These are phyloP conservation scores for Rosa hybrid DNA, from an alignment of 331 rosid species.

Conservation along the genomic window DNA sequence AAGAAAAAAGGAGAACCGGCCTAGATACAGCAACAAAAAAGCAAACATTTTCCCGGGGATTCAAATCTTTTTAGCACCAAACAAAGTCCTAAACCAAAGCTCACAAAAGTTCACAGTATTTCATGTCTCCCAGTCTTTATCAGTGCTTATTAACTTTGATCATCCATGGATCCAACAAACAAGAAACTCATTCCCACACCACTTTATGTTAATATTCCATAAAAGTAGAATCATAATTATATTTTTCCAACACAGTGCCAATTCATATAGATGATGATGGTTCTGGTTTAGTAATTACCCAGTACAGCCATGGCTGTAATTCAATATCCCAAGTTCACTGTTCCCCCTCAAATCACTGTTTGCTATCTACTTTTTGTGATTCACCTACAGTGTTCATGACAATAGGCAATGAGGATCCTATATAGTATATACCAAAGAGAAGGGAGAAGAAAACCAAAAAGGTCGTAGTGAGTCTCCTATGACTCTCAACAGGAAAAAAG, in stretches of 20 bases:
- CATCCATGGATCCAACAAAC: slow-evolving; percentile 20
- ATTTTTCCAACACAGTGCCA: neutral
- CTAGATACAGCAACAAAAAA: slow-evolving; percentile 14
- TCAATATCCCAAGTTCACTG: neutral
- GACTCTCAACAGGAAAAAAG: slow-evolving; percentile 14
- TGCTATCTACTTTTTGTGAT: neutral
- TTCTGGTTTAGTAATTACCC: neutral
- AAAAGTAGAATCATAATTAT: neutral
- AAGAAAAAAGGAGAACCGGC: slow-evolving; percentile 9
- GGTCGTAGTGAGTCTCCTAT: neutral
- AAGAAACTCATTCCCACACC: slow-evolving; percentile 13
- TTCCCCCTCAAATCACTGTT: neutral
- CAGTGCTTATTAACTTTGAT: slow-evolving; percentile 1
- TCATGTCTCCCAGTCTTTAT: slow-evolving; percentile 29
- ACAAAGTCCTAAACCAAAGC: slow-evolving; percentile 40
- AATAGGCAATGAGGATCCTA: neutral
- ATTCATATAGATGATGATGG: neutral
- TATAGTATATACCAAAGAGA: neutral
- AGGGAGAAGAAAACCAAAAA: neutral
- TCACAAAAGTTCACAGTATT: slow-evolving; percentile 47
- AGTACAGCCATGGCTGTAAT: neutral
- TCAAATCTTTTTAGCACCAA: slow-evolving; percentile 60
- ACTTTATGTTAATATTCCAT: slow-evolving; percentile 4
- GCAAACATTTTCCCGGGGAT: slow-evolving; percentile 41
- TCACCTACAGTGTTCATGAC: neutral